Evolutionary conservation across 139 green algal species (phyloP).

Genomic region (Coccomyxa sp.): DNA sequence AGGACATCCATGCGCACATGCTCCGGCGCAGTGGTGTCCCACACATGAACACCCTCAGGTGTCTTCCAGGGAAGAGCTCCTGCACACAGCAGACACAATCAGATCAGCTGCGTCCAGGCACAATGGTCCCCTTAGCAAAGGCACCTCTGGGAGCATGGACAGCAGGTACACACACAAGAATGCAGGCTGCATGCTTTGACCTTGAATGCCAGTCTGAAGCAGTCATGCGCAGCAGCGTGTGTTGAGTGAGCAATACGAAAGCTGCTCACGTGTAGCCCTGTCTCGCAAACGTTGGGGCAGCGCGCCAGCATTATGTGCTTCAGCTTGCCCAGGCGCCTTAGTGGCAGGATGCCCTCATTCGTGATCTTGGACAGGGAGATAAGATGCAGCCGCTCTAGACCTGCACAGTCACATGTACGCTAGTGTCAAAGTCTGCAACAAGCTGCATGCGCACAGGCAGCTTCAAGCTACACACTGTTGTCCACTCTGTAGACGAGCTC

Average conservation of each 20-base stretch:
- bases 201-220: too few species aligned
- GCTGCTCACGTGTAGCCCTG: not conserved
- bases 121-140: too few species aligned
- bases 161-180: not conserved
- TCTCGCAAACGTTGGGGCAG: not conserved
- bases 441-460: not conserved
- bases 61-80: not conserved
- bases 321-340: not conserved
- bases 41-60: not conserved
- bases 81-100: not conserved
- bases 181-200: not conserved
- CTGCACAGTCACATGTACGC: not conserved
- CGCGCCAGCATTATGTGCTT: not conserved
- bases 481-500: too few species aligned
- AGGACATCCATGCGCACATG: not conserved
- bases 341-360: not conserved
- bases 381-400: not conserved
- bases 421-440: not conserved
- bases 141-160: too few species aligned
- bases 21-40: not conserved
- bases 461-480: too few species aligned
- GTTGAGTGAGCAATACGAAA: too few species aligned
- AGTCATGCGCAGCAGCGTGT: too few species aligned
- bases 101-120: too few species aligned
- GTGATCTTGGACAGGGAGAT: not conserved